Conservation (phyloP, 495 filamentous ascomycete genomes). For the Trichocladium antarcticum region DNA sequence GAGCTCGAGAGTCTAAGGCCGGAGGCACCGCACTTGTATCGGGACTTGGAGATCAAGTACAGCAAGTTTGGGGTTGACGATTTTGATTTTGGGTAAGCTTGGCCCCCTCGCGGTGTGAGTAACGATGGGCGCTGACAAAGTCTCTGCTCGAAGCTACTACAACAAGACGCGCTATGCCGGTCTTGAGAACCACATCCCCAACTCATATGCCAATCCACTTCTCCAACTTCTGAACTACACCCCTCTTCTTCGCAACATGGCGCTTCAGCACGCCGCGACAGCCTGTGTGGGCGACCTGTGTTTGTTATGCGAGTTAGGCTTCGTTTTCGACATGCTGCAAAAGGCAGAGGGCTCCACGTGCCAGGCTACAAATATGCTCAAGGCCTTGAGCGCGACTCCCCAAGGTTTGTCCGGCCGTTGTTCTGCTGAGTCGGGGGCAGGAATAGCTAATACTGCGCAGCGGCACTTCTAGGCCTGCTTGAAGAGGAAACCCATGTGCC, state of each 20-base stretch:
- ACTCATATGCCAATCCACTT: conserved; percentile 90
- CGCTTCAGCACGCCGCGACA: conserved; percentile 79
- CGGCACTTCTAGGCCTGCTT: conserved; percentile 58
- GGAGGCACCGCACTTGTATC: conserved; percentile 76
- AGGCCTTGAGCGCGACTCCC: conserved; percentile 68
- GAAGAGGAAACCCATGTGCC: conserved; percentile 57
- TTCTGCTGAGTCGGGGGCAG: background rate
- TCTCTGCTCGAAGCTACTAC: conserved; percentile 53
- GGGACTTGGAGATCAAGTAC: conserved; percentile 90
- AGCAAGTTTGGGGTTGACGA: conserved; percentile 95
- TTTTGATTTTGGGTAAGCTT: conserved; percentile 80
- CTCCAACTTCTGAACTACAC: conserved; percentile 87
- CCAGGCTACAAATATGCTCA: conserved; percentile 93
- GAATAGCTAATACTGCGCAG: conserved; percentile 27
- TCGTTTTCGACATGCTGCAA: conserved; percentile 94
- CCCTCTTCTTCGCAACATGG: conserved; percentile 75
- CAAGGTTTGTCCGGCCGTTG: conserved; percentile 38
- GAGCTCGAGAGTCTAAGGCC: conserved; percentile 50
- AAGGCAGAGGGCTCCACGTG: conserved; percentile 88
- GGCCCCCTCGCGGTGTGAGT: background rate
- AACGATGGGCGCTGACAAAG: conserved; percentile 7
- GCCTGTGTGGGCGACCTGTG: conserved; percentile 71
- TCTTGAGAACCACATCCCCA: conserved; percentile 88
- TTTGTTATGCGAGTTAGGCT: conserved; percentile 88
- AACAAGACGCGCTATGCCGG: conserved; percentile 87